A percentile compares a stretch with the other conserved stretches of the same genome.
phyloP scores from a whole-genome alignment of 805 yeast genomes.

The Hanseniaspora jakobsenii region DNA sequence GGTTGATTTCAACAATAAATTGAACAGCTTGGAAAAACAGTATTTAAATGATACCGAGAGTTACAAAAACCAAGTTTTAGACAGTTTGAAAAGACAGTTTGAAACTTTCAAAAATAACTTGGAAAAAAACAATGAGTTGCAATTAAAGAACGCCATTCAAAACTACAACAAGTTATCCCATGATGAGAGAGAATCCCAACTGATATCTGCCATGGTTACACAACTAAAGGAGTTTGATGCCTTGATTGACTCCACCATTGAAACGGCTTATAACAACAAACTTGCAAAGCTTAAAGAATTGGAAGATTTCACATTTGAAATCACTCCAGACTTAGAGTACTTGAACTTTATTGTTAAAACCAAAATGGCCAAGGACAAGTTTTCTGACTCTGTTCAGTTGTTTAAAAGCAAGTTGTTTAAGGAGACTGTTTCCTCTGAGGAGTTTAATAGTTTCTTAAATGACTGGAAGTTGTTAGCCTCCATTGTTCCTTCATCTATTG shows the following conservation, averaged over 20 bases:
- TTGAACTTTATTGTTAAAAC: constrained; percentile 32
- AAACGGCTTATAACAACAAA: constrained; percentile 66
- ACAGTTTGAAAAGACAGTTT: constrained; percentile 48
- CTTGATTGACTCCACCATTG: constrained; percentile 47
- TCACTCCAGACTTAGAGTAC: constrained; percentile 32
- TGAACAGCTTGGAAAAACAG: constrained; percentile 21
- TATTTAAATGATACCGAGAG: constrained; percentile 22
- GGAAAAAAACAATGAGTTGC: constrained; percentile 45
- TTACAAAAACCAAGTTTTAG: constrained; percentile 47
- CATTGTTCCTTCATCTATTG: constrained; percentile 22
- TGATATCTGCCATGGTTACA: constrained; percentile 52
- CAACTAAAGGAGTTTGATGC: constrained; percentile 57
- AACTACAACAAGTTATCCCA: constrained; percentile 53
- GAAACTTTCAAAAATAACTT: constrained; percentile 49
- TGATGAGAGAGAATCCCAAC: constrained; percentile 62
- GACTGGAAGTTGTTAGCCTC: constrained; percentile 21
- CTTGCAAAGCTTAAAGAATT: constrained; percentile 56
- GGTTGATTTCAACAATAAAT: not conserved
- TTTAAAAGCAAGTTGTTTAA: constrained; percentile 21
- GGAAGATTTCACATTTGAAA: constrained; percentile 38
- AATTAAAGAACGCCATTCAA: constrained; percentile 52
- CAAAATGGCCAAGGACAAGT: constrained; percentile 28
- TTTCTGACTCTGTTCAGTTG: constrained; percentile 21
- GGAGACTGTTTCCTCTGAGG: constrained; percentile 18
- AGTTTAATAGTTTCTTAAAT: constrained; percentile 31